Evolutionary conservation across 495 filamentous ascomycete genomes (phyloP).

Genomic region (Jackrogersella multiformis): DNA sequence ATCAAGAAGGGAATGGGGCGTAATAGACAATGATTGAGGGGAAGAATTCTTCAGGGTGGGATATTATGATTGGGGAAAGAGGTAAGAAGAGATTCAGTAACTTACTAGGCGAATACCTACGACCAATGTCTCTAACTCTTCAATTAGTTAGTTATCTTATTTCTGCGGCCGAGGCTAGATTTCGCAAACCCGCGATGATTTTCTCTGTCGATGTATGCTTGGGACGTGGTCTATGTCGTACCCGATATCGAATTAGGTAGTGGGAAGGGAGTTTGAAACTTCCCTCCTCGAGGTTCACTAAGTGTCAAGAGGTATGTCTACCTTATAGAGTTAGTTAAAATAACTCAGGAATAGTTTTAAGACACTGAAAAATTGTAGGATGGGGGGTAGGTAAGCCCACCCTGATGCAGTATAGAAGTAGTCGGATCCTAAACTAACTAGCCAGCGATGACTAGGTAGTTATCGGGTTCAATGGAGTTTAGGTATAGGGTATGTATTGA

Average conservation of each 20-base stretch:
- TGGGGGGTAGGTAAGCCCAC: not conserved
- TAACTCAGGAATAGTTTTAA: not conserved
- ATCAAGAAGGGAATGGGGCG: too few relatives aligned
- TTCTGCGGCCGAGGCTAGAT: not conserved
- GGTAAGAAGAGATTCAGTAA: not conserved
- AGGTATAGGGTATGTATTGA: not conserved
- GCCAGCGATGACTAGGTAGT: not conserved
- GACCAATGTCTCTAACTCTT: not conserved
- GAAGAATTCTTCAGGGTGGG: too few relatives aligned
- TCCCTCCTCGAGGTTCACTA: not conserved
- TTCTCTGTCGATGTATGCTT: not conserved
- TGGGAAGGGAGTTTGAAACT: not conserved
- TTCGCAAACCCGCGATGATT: too few relatives aligned
- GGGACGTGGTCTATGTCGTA: not conserved
- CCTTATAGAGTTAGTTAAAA: not conserved
- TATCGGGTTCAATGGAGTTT: not conserved
- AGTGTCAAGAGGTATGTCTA: not conserved
- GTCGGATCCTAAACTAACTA: not conserved
- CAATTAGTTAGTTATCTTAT: not conserved
- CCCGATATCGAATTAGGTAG: not conserved
- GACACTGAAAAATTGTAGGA: not conserved
- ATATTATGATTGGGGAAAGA: not conserved
- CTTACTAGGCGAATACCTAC: not conserved
- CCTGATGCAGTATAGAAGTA: not conserved
- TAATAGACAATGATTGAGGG: too few relatives aligned